Evolutionary conservation across 2,329 filamentous ascomycete genomes (phyloP), one percentile per base, ranked within the genome.

Genomic region (Venturia pyrina): DNA sequence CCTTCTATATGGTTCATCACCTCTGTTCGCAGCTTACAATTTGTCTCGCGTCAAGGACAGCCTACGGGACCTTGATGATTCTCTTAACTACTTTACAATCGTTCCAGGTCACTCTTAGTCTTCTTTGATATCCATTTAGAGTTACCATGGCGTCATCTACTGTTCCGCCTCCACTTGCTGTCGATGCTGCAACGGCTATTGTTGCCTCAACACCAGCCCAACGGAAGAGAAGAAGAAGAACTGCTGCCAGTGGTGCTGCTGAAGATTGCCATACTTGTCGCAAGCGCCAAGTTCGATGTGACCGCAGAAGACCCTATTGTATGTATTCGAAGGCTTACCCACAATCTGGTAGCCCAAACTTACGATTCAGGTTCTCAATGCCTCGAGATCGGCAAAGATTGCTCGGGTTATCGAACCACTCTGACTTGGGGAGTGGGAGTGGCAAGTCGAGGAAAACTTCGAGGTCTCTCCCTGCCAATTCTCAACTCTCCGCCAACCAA

Each of bases 361-460:
- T 32, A 59, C 32, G 32, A 1, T 59, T n/a, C n/a, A 66, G 65
- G 65, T 79, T 92, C 92, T 57, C 93, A 92, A 78, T 99, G 93
- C 77, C 85, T 98, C 69, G 91, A 96, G 71, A 84, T 91, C 69
- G 93, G 92, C 69, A 92, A 91, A 75, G 92, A 96, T 74, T 98
- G 93, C 79, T 92, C 91, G 37, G 93, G 93, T 67, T 98, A 98
- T 82, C 96, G 96, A 80, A 98, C 93, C 19, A 93, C 93, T 71
- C 83, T 98, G 77, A 98, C 93, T 60, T 98, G 93, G 93, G 92
- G 92, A 53, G 91, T 97, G 61, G 93, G 93, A 63, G 93, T 98
- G 67, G 93, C 93, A 66, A 97, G 93, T 78, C 88, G 93, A 73
- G 93, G 93, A 74, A 98, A 98, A 81, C 86, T 98, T 69, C 87